These are phyloP conservation scores for Candida pseudoviswanathii DNA, from an alignment of 1,139 yeast genomes.

Conservation along the genomic window DNA sequence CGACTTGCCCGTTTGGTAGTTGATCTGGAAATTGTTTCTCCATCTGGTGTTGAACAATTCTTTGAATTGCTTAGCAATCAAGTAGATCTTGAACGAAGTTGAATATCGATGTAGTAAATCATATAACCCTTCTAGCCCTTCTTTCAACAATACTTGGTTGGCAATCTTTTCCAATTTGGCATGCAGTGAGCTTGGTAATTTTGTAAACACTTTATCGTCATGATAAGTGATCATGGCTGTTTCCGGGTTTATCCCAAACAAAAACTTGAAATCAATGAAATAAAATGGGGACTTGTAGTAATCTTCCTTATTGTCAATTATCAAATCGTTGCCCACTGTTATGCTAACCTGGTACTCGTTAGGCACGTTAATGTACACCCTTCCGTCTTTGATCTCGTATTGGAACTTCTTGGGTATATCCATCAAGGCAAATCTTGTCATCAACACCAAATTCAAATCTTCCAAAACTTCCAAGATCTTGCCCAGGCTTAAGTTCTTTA, in stretches of 20 bases:
- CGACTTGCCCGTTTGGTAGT: constrained; percentile 64
- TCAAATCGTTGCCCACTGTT: constrained; percentile 27
- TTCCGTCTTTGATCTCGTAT: constrained; percentile 72
- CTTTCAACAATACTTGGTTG: constrained; percentile 56
- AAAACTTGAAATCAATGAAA: constrained; percentile 73
- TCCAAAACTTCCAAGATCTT: constrained; percentile 63
- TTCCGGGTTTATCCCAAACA: constrained; percentile 50
- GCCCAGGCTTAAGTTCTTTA: constrained; percentile 53
- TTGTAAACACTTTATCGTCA: constrained; percentile 30
- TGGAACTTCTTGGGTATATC: constrained; percentile 65
- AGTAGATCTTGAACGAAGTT: constrained; percentile 70
- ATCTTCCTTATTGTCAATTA: constrained; percentile 51
- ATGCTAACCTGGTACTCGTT: constrained; percentile 52
- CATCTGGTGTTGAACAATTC: constrained; percentile 55
- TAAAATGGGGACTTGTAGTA: constrained; percentile 62
- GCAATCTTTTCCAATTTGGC: constrained; percentile 55
- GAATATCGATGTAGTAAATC: constrained; percentile 71
- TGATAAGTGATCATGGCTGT: constrained; percentile 33
- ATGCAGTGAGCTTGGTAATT: constrained; percentile 38
- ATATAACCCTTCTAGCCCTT: constrained; percentile 62
- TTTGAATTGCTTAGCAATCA: constrained; percentile 66
- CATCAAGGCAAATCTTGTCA: constrained; percentile 73
- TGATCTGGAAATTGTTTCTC: constrained; percentile 68
- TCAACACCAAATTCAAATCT: constrained; percentile 71
- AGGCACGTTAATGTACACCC: constrained; percentile 65